A percentile compares a stretch with the other conserved stretches of the same genome.
Conservation (phyloP, 2,329 filamentous ascomycete genomes). For the Blastomyces emzantsi region DNA sequence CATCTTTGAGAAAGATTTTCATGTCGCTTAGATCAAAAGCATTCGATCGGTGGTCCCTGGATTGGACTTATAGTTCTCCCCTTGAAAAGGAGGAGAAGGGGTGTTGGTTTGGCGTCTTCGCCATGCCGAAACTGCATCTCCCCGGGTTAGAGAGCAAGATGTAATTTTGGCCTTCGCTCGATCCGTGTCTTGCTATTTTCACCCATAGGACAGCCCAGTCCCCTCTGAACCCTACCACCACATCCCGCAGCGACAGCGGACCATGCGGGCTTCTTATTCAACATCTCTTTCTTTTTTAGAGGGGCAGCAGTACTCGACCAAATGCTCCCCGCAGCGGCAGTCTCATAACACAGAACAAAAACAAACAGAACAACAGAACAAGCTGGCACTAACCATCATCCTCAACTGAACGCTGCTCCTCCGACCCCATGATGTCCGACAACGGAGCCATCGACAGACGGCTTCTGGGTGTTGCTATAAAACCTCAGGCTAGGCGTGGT, state of each 20-base stretch:
- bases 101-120: too few species aligned
- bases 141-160: not conserved
- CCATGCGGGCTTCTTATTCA: not conserved
- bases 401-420: constrained; percentile 30
- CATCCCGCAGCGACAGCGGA: not conserved
- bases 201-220: not conserved
- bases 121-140: not conserved
- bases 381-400: constrained; percentile 31
- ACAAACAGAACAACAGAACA: constrained; percentile 7
- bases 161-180: not conserved
- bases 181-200: not conserved
- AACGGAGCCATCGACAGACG: not conserved
- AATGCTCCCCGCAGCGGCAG: not conserved
- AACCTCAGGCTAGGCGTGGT: not conserved
- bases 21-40: not conserved
- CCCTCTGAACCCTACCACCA: too few species aligned
- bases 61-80: not conserved
- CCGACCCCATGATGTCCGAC: constrained; percentile 20
- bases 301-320: not conserved
- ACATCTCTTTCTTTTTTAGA: not conserved
- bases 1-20: not conserved
- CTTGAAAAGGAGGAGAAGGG: not conserved
- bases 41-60: not conserved
- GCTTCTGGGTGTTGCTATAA: not conserved
- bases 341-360: not conserved